Evolutionary conservation across 768 basidiomycete genomes (phyloP).

Genomic region (Podaxis pistillaris): DNA sequence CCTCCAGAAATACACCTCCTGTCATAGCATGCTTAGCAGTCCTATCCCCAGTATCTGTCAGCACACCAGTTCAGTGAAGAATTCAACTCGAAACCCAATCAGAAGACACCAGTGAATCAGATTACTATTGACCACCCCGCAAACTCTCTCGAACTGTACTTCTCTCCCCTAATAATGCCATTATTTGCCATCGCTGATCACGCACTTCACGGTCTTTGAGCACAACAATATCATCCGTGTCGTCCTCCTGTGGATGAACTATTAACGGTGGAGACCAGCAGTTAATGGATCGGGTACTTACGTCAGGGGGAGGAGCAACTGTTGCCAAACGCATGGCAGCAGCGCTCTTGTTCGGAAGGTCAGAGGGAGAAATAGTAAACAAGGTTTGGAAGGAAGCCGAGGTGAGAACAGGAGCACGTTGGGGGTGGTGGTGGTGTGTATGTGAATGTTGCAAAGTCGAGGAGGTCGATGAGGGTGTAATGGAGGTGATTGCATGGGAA

Average conservation of each 20-base stretch:
- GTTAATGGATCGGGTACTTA: conserved; percentile 17
- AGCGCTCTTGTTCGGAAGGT: conserved; percentile 77
- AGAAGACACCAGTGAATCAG: too few species aligned
- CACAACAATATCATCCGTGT: conserved; percentile 47
- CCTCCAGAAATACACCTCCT: too few species aligned
- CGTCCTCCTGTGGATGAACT: conserved; percentile 51
- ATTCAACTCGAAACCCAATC: too few species aligned
- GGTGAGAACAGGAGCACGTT: conserved; percentile 50
- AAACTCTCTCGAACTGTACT: conserved; percentile 65
- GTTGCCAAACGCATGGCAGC: conserved; percentile 68
- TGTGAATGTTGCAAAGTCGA: conserved; percentile 22
- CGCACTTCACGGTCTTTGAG: conserved; percentile 63
- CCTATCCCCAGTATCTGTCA: too few species aligned
- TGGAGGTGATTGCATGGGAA: conserved; percentile 76
- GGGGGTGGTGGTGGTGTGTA: conserved; percentile 29
- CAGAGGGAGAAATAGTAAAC: conserved; percentile 73
- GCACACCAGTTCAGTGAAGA: too few species aligned
- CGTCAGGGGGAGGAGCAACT: conserved; percentile 24
- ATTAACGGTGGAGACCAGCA: conserved; percentile 28
- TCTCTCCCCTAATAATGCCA: conserved; percentile 70
- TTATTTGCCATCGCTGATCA: conserved; percentile 75
- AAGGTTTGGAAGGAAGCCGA: conserved; percentile 73
- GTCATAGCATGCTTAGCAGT: too few species aligned
- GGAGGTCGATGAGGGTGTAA: conserved; percentile 55
- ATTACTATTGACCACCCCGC: conserved; percentile 17